Evolutionary conservation across 352 stramenopile genomes (phyloP).

Genomic region (Pythium utonaiense): DNA sequence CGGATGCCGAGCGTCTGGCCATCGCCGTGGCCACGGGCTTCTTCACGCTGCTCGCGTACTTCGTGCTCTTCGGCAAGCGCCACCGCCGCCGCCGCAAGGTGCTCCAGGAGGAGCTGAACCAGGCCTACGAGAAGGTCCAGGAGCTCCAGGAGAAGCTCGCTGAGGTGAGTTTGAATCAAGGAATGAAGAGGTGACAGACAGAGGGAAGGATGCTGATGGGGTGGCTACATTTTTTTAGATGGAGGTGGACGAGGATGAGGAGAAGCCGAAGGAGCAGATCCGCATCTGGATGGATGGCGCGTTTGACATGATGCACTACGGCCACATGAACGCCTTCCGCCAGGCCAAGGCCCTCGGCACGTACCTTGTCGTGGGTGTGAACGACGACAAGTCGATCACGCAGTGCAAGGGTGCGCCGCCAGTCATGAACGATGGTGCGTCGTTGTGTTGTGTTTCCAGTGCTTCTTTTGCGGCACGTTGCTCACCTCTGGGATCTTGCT

Average conservation of each 20-base stretch:
- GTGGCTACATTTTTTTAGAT: no score
- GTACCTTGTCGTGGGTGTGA: constrained; percentile 98
- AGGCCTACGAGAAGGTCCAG: constrained; percentile 78
- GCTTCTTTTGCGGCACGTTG: background rate
- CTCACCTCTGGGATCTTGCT: background rate
- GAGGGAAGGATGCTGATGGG: background rate
- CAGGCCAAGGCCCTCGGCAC: constrained; percentile 94
- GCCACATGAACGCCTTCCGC: constrained; percentile 99
- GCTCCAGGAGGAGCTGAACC: constrained; percentile 72
- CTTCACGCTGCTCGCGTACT: constrained; percentile 83
- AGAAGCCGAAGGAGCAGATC: constrained; percentile 84
- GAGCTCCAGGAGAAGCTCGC: constrained; percentile 82
- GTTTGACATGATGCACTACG: constrained; percentile 99
- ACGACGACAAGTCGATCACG: constrained; percentile 96
- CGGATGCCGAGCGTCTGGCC: constrained; percentile 77
- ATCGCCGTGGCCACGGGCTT: constrained; percentile 78
- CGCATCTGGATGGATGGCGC: constrained; percentile 99
- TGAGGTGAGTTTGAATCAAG: constrained; percentile 26
- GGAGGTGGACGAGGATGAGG: constrained; percentile 69
- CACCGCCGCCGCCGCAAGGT: constrained; percentile 63
- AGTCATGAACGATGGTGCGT: constrained; percentile 92
- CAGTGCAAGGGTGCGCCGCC: constrained; percentile 94
- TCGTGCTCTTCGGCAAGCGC: constrained; percentile 86
- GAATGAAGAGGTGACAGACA: background rate
- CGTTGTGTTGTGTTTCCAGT: background rate